Conservation (phyloP, 768 basidiomycete genomes). For the Suillus hirtellus region DNA sequence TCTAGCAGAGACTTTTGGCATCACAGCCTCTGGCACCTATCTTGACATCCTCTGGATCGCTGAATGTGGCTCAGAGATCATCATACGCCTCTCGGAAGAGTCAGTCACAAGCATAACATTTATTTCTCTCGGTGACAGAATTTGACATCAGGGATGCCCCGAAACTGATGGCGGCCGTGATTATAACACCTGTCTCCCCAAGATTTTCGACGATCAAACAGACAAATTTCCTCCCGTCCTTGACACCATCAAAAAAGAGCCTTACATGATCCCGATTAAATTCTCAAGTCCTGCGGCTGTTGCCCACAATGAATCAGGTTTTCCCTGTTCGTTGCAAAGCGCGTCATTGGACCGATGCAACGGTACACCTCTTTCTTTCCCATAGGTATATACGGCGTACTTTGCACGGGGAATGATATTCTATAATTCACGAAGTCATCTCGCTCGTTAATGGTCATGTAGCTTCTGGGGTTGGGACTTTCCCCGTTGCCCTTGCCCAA, state of each 20-base stretch:
- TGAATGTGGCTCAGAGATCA: conserved; percentile 22
- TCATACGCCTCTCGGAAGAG: conserved; percentile 19
- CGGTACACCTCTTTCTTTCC: background rate
- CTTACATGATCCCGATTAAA: background rate
- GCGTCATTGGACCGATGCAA: background rate
- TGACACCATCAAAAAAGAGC: conserved; percentile 17
- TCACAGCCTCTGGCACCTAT: conserved; percentile 49
- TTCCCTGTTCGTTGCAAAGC: background rate
- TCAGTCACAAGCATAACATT: conserved; percentile 19
- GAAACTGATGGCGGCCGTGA: conserved; percentile 28
- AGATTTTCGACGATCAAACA: conserved; percentile 23
- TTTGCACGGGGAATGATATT: background rate
- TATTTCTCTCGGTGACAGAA: background rate
- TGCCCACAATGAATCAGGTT: background rate
- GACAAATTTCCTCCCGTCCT: conserved; percentile 34
- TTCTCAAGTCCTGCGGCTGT: background rate
- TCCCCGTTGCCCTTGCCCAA: conserved; percentile 44
- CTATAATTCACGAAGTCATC: background rate
- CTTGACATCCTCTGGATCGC: conserved; percentile 60
- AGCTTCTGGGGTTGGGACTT: background rate
- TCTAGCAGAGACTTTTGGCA: conserved; percentile 54
- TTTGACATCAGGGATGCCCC: conserved; percentile 23
- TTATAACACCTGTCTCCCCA: conserved; percentile 24
- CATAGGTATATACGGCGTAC: conserved; percentile 4
- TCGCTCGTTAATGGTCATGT: too few species aligned